phyloP scores from a whole-genome alignment of 768 basidiomycete genomes.

The Auricularia auricula-judae region DNA sequence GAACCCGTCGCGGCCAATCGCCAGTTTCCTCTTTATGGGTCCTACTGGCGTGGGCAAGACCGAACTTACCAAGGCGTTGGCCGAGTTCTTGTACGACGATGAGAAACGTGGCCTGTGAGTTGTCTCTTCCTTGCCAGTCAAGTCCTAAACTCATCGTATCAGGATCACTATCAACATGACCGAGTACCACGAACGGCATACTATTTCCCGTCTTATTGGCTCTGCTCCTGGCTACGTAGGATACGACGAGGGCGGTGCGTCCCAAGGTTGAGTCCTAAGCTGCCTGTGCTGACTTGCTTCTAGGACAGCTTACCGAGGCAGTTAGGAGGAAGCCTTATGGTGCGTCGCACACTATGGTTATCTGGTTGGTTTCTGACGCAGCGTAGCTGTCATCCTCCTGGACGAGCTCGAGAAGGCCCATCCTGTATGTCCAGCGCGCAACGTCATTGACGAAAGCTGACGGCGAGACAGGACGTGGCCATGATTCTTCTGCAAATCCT shows the following conservation, averaged over 20 bases:
- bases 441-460: not conserved
- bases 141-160: not conserved
- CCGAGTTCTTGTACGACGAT: constrained; percentile 82
- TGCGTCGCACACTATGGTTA: constrained; percentile 11
- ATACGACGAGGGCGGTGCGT: constrained; percentile 55
- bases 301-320: constrained; percentile 52
- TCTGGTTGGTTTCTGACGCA: not conserved
- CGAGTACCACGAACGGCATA: constrained; percentile 91
- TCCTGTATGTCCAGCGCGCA: constrained; percentile 33
- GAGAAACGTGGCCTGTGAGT: constrained; percentile 75
- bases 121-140: not conserved
- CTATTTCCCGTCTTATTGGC: constrained; percentile 82
- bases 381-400: constrained; percentile 46
- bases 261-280: not conserved
- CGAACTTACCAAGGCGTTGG: constrained; percentile 80
- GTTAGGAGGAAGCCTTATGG: constrained; percentile 51
- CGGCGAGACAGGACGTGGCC: constrained; percentile 52
- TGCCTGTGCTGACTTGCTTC: not conserved
- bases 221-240: constrained; percentile 88
- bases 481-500: constrained; percentile 87
- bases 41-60: constrained; percentile 90
- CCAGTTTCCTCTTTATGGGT: constrained; percentile 85
- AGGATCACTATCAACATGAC: constrained; percentile 93
- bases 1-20: constrained; percentile 80
- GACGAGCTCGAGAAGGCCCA: constrained; percentile 74